phyloP scores from a whole-genome alignment of 2,329 filamentous ascomycete genomes.

The Cladophialophora carrionii region DNA sequence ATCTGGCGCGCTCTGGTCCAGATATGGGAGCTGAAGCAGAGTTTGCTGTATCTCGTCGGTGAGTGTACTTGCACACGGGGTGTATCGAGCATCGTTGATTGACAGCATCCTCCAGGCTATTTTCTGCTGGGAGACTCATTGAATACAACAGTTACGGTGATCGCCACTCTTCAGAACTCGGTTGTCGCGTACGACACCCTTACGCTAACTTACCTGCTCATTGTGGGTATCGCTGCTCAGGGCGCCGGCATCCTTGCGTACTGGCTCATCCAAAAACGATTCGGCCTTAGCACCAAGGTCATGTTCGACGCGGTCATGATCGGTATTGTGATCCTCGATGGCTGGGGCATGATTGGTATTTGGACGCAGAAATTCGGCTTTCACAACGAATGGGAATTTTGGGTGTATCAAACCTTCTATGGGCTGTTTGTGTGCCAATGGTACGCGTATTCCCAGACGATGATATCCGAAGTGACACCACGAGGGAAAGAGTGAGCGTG shows the following conservation, averaged over 20 bases:
- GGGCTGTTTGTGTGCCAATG: slow-evolving; percentile 66
- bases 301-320: slow-evolving; percentile 70
- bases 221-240: slow-evolving; percentile 68
- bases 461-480: slow-evolving; percentile 71
- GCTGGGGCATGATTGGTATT: slow-evolving; percentile 63
- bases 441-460: slow-evolving; percentile 72
- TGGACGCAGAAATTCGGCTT: slow-evolving; percentile 60
- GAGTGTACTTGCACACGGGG: slow-evolving; percentile 21
- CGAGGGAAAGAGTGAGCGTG: slow-evolving; percentile 60
- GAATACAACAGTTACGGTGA: slow-evolving; percentile 71
- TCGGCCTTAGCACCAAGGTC: slow-evolving; percentile 63
- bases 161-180: slow-evolving; percentile 66
- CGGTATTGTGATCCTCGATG: slow-evolving; percentile 62
- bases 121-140: slow-evolving; percentile 71
- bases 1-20: slow-evolving; percentile 61
- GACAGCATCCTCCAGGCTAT: slow-evolving; percentile 49
- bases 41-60: slow-evolving; percentile 66
- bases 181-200: slow-evolving; percentile 68
- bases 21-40: slow-evolving; percentile 68
- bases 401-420: slow-evolving; percentile 60
- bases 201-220: slow-evolving; percentile 66
- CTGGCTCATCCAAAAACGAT: slow-evolving; percentile 65
- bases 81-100: not conserved
- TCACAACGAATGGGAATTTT: slow-evolving; percentile 59
- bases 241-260: slow-evolving; percentile 65